Conservation (phyloP, 1,284 basidiomycete species). For the Boletus smithii region DNA sequence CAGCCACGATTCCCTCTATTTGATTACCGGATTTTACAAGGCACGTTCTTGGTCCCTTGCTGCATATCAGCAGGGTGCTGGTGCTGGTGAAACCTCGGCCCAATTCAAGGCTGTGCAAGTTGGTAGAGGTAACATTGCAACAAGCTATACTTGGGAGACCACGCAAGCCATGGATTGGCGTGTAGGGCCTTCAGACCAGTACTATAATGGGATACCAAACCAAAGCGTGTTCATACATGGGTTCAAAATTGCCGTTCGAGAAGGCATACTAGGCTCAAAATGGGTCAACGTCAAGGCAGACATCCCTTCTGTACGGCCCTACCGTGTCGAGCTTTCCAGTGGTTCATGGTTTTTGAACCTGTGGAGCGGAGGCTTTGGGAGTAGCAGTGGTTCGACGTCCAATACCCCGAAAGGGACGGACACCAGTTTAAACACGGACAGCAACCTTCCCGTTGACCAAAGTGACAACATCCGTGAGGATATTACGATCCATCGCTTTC, state of each 20-base stretch:
- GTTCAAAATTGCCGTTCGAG: slow-evolving; percentile 17
- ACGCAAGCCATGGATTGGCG: slow-evolving; percentile 17
- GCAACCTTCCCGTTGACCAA: not conserved
- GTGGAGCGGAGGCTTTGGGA: not conserved
- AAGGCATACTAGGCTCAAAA: slow-evolving; percentile 8
- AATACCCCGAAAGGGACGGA: not conserved
- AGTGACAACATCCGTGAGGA: not conserved
- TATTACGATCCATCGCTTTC: slow-evolving; percentile 8
- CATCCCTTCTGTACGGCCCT: slow-evolving; percentile 2
- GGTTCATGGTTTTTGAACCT: not conserved
- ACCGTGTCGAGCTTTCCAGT: not conserved
- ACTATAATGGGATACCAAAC: slow-evolving; percentile 15
- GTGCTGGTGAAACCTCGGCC: not conserved
- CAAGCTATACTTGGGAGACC: slow-evolving; percentile 18
- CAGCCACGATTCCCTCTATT: slow-evolving; percentile 17
- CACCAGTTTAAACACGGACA: not conserved
- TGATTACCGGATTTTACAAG: slow-evolving; percentile 23
- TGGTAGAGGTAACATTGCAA: slow-evolving; percentile 9
- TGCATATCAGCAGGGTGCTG: slow-evolving; percentile 5
- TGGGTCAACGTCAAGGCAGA: slow-evolving; percentile 7
- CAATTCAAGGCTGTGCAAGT: slow-evolving; percentile 15
- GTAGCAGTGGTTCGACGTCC: not conserved
- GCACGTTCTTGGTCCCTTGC: slow-evolving; percentile 25
- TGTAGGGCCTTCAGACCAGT: slow-evolving; percentile 15
- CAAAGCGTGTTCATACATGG: slow-evolving; percentile 23